A percentile compares a stretch with the other conserved stretches of the same genome.
These are phyloP conservation scores for Fusarium nisikadoi DNA, from an alignment of 2,329 filamentous ascomycete species.

Conservation along the genomic window DNA sequence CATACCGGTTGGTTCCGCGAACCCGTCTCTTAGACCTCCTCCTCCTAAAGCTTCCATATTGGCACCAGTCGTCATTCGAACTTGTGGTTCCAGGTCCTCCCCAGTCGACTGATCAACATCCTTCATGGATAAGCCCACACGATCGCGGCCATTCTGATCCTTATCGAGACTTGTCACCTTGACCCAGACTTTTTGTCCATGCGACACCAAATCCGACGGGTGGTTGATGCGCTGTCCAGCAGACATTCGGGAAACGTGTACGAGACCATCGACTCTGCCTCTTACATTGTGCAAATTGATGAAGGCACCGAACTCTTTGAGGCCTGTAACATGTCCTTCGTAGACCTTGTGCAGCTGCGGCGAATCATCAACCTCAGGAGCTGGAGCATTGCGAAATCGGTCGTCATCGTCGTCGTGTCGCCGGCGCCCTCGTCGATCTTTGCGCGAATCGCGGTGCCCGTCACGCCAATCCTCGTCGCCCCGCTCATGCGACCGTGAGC, in stretches of 20 bases:
- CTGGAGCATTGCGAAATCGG: slow-evolving; percentile 72
- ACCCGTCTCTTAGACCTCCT: slow-evolving; percentile 68
- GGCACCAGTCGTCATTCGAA: slow-evolving; percentile 84
- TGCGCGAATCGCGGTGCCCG: slow-evolving; percentile 46
- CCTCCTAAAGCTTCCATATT: slow-evolving; percentile 87
- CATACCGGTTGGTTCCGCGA: slow-evolving; percentile 57
- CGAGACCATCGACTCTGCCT: slow-evolving; percentile 90
- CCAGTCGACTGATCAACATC: slow-evolving; percentile 94
- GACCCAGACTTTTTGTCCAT: slow-evolving; percentile 87
- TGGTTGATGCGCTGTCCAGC: slow-evolving; percentile 89
- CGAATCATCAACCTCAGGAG: slow-evolving; percentile 80
- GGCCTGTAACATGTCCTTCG: slow-evolving; percentile 85
- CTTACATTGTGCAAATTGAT: slow-evolving; percentile 89
- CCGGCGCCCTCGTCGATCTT: slow-evolving; percentile 51
- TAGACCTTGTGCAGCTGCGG: slow-evolving; percentile 90
- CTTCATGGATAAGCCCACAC: slow-evolving; percentile 94
- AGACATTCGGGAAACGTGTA: slow-evolving; percentile 90
- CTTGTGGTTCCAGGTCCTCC: slow-evolving; percentile 81
- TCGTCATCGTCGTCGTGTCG: slow-evolving; percentile 60
- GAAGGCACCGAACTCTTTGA: slow-evolving; percentile 97
- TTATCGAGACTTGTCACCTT: slow-evolving; percentile 87
- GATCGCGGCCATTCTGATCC: slow-evolving; percentile 58
- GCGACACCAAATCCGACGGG: slow-evolving; percentile 85
- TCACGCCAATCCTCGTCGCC: slow-evolving; percentile 60
- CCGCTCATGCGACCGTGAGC: slow-evolving; percentile 52